A percentile compares a stretch with the other conserved stretches of the same genome.
These are phyloP conservation scores for Yamadazyma endophytica DNA, from an alignment of 805 yeast species.

Conservation along the genomic window DNA sequence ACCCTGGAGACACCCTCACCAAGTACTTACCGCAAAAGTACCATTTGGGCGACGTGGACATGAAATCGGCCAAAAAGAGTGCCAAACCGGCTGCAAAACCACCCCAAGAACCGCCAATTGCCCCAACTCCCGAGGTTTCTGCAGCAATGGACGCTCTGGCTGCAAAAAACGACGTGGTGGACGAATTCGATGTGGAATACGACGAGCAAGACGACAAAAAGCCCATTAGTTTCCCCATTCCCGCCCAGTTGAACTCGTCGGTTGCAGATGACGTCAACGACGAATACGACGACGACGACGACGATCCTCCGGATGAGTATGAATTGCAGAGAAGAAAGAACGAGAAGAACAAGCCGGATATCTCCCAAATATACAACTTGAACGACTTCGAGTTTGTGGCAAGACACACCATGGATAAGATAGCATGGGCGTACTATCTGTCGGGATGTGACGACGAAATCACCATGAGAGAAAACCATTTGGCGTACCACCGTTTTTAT, in stretches of 20 bases:
- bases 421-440: slow-evolving; percentile 91
- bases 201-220: slow-evolving; percentile 35
- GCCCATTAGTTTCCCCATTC: slow-evolving; percentile 17
- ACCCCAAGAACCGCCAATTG: too few relatives aligned
- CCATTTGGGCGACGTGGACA: slow-evolving; percentile 33
- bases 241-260: slow-evolving; percentile 6
- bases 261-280: slow-evolving; percentile 19
- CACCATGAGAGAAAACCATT: slow-evolving; percentile 83
- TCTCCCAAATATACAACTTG: slow-evolving; percentile 67
- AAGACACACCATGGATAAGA: slow-evolving; percentile 63
- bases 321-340: slow-evolving; percentile 22
- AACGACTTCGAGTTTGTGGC: slow-evolving; percentile 90
- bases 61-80: background rate
- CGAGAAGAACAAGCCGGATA: slow-evolving; percentile 54
- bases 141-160: slow-evolving; percentile 1
- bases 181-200: slow-evolving; percentile 37
- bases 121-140: too few relatives aligned
- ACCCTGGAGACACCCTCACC: slow-evolving; percentile 81
- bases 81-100: too few relatives aligned
- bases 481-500: slow-evolving; percentile 82
- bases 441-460: slow-evolving; percentile 93
- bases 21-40: slow-evolving; percentile 51
- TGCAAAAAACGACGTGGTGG: slow-evolving; percentile 16
- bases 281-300: slow-evolving; percentile 39
- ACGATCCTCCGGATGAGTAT: slow-evolving; percentile 24